These are phyloP conservation scores for Metschnikowia matae DNA, from an alignment of 805 yeast genomes.

Conservation along the genomic window DNA sequence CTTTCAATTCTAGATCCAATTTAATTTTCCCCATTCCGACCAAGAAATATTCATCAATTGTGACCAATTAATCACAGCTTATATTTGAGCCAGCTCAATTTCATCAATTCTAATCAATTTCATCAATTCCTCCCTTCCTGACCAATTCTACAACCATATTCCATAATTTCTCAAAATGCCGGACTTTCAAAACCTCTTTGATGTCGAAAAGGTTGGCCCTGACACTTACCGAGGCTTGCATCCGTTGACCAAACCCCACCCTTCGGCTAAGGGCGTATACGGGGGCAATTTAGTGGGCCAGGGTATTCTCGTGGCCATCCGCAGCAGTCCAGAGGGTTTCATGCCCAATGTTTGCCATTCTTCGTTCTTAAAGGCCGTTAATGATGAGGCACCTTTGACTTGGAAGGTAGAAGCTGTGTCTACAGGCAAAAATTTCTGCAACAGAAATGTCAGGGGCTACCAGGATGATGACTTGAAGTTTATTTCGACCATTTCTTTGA, in stretches of 20 bases:
- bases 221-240: conserved; percentile 6
- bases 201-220: conserved; percentile 5
- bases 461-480: conserved; percentile 31
- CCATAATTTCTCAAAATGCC: not conserved
- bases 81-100: no score
- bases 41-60: no score
- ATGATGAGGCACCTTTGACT: conserved; percentile 25
- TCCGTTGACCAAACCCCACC: conserved; percentile 27
- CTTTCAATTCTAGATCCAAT: no score
- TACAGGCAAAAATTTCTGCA: conserved; percentile 35
- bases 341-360: conserved; percentile 42
- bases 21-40: no score
- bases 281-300: conserved; percentile 39
- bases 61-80: no score
- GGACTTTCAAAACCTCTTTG: conserved; percentile 12
- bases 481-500: conserved; percentile 33
- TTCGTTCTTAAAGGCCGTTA: conserved; percentile 38
- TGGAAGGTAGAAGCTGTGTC: conserved; percentile 33
- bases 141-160: not conserved
- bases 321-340: conserved; percentile 28
- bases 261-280: conserved; percentile 32
- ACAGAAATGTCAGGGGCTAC: conserved; percentile 26
- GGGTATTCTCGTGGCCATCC: conserved; percentile 34
- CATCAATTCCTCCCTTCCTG: no score
- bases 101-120: no score